These are phyloP conservation scores for Arthroderma uncinatum DNA, from an alignment of 2,329 filamentous ascomycete genomes.

Conservation along the genomic window DNA sequence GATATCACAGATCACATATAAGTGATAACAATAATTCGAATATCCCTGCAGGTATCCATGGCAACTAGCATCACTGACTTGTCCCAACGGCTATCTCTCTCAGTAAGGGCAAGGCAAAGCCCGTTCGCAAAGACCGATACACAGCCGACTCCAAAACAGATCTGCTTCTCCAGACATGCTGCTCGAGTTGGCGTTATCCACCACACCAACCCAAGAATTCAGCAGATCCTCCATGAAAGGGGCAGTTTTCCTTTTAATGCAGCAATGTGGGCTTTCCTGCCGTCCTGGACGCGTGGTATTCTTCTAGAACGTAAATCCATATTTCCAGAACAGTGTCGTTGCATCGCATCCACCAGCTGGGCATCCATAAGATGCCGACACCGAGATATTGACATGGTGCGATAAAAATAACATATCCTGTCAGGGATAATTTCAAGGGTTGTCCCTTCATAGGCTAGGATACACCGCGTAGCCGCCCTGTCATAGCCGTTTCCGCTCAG, in stretches of 20 bases:
- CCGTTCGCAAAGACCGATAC: neutral
- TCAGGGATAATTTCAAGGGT: neutral
- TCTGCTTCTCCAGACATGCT: neutral
- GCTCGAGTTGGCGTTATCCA: neutral
- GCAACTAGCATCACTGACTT: neutral
- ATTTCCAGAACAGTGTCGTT: neutral
- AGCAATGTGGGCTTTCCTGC: neutral
- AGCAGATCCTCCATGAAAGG: neutral
- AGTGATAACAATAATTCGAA: neutral
- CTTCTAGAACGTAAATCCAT: neutral
- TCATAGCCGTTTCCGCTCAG: neutral
- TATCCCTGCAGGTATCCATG: neutral
- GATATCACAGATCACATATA: neutral
- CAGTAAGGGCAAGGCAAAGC: neutral
- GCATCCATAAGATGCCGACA: neutral
- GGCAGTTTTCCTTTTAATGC: neutral
- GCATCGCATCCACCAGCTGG: neutral
- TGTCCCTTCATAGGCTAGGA: neutral
- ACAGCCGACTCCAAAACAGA: too few relatives aligned
- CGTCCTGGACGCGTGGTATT: neutral
- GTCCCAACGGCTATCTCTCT: neutral
- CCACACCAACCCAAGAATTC: neutral
- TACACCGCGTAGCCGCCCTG: neutral
- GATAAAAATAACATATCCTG: neutral
- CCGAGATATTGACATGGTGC: neutral